Conservation (phyloP, 1,284 basidiomycete species). For the Austropuccinia psidii region DNA sequence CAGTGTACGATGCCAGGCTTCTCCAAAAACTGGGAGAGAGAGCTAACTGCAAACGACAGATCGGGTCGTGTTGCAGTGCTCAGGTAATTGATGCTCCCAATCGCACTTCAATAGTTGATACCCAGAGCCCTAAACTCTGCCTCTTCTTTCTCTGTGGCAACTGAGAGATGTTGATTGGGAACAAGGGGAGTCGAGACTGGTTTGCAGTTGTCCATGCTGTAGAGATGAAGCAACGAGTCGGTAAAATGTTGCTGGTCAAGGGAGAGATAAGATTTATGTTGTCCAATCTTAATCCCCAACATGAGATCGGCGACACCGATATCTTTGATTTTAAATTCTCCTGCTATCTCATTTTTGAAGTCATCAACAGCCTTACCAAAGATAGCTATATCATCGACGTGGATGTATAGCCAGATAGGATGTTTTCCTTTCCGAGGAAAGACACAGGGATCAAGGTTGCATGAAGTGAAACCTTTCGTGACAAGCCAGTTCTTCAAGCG, state of each 20-base stretch:
- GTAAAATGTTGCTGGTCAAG: not conserved
- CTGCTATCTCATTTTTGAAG: not conserved
- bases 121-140: not conserved
- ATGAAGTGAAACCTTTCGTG: not conserved
- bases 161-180: not conserved
- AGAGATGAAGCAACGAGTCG: not conserved
- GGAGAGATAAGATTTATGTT: not conserved
- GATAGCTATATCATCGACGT: conserved; percentile 3
- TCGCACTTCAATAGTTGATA: not conserved
- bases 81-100: not conserved
- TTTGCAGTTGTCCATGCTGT: not conserved
- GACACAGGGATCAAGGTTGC: not conserved
- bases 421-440: not conserved
- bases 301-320: not conserved
- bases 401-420: not conserved
- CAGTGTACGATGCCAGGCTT: not conserved
- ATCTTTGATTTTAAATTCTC: not conserved
- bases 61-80: not conserved
- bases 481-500: not conserved
- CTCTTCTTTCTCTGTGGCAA: not conserved
- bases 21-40: not conserved
- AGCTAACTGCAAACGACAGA: not conserved
- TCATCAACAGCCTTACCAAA: not conserved
- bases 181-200: not conserved
- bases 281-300: not conserved